A percentile compares a stretch with the other conserved stretches of the same genome.
These are phyloP conservation scores for Colletotrichum spinosum DNA, from an alignment of 2,329 filamentous ascomycete species.

Conservation along the genomic window DNA sequence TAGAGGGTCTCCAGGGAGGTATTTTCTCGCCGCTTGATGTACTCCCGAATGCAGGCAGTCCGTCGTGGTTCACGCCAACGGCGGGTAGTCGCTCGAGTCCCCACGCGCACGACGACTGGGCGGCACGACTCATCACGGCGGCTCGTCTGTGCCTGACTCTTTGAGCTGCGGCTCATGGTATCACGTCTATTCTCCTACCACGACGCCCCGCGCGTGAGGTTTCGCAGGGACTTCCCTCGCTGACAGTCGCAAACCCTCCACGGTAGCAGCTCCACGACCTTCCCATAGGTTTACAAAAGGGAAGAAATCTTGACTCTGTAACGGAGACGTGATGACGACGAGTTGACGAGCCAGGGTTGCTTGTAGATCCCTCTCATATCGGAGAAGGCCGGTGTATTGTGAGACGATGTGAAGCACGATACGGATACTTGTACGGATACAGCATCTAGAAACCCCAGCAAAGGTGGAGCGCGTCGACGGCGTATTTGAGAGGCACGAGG, in stretches of 20 bases:
- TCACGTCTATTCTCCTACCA: background rate
- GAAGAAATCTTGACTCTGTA: no score
- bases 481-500: no score
- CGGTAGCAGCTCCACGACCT: conserved; percentile 15
- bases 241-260: conserved; percentile 2
- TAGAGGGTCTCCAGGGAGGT: background rate
- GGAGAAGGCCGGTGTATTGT: no score
- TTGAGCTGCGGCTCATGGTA: background rate
- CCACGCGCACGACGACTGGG: conserved; percentile 19
- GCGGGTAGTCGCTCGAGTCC: conserved; percentile 7
- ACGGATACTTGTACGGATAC: no score
- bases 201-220: background rate
- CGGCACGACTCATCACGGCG: conserved; percentile 13
- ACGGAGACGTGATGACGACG: no score
- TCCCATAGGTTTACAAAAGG: background rate
- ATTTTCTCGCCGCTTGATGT: background rate
- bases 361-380: no score
- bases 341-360: no score
- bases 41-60: conserved; percentile 7
- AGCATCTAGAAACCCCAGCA: no score
- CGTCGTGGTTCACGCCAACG: conserved; percentile 13
- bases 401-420: no score
- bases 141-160: conserved; percentile 9
- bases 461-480: no score
- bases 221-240: conserved; percentile 12